Evolutionary conservation across 2,329 filamentous ascomycete species (phyloP).

Genomic region (Canariomyces notabilis): DNA sequence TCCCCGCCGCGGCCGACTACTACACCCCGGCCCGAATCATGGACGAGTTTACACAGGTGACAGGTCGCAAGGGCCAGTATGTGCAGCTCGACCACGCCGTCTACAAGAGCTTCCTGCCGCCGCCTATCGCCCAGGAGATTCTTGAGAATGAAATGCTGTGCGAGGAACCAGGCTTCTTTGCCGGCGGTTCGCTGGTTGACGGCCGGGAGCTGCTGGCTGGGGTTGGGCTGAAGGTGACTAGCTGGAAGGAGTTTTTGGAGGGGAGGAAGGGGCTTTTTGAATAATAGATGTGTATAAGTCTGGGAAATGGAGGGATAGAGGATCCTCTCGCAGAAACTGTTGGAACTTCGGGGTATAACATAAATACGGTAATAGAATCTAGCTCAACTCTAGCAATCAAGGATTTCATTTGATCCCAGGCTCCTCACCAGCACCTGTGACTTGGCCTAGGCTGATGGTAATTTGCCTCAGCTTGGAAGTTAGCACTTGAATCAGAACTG

Average conservation of each 20-base stretch:
- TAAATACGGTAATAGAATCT: too few relatives aligned
- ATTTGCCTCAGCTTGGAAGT: too few relatives aligned
- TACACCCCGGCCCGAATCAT: constrained; percentile 37
- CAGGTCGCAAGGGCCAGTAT: constrained; percentile 29
- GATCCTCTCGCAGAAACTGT: too few relatives aligned
- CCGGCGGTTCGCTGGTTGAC: constrained; percentile 37
- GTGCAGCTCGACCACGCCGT: constrained; percentile 35
- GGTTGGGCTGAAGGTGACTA: constrained; percentile 30
- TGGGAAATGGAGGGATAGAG: background rate
- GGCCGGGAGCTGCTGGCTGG: constrained; percentile 34
- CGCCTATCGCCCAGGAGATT: constrained; percentile 42
- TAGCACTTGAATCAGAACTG: too few relatives aligned
- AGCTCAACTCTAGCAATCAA: too few relatives aligned
- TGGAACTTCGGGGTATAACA: too few relatives aligned
- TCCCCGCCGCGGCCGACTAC: constrained; percentile 40
- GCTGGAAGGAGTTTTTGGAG: constrained; percentile 37
- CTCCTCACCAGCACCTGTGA: too few relatives aligned
- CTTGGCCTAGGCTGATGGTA: too few relatives aligned
- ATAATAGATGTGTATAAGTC: too few relatives aligned
- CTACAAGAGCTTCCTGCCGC: constrained; percentile 38
- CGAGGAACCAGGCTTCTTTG: constrained; percentile 49
- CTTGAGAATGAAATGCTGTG: constrained; percentile 50
- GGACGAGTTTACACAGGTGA: constrained; percentile 20
- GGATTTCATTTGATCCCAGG: too few relatives aligned
- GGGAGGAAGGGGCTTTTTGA: constrained; percentile 3